Evolutionary conservation across 2,329 filamentous ascomycete species (phyloP), one percentile per base, ranked within the genome.

Genomic region (Coniochaeta ligniaria): DNA sequence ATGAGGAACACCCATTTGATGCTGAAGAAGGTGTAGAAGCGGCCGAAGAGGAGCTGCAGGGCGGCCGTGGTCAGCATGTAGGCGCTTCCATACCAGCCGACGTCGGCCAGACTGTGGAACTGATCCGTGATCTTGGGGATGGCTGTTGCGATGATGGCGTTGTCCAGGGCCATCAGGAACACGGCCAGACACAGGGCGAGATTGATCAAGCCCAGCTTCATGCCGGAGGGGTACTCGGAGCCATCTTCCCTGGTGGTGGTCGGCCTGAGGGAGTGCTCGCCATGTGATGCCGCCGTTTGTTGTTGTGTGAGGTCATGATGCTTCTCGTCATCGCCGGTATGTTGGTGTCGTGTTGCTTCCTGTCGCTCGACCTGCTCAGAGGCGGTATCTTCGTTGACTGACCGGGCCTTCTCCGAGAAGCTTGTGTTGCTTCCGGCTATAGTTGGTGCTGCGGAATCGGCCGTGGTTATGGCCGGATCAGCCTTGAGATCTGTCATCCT

Each of bases 11-110:
- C 69, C 57, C 64, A 70, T 64, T 76, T 77, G 67, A 74, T 72
- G 57, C 67, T 68, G 62, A 73, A 75, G 63, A 76, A 77, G 33
- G 74, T 76, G 64, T 76, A 78, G 59, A 78, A 66, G 55, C 73
- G 71, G 24, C 72, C 72, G 52, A 69, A 72, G 17, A 71, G 63
- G 26, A 75, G 67, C 38, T 76, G 75, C 14, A 76, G 70, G 0
- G 74, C 70, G 33, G 72, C 67, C 12, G 72, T 70, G 59, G 75
- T 76, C 63, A 78, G 69, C 62, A 76, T 66, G 63, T 76, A 75
- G 20, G 74, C 63, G 38, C 65, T 68, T 22, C 74, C 76, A 58
- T 80, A 80, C 77, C 78, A 80, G 54, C 75, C 77, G 4, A 80
- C 73, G 60, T 80, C 78, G 5, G 71, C 68, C 0, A 79, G 67